A percentile compares a stretch with the other conserved stretches of the same genome.
phyloP scores from a whole-genome alignment of 179 eudicot species.

The Corrigiola litoralis region DNA sequence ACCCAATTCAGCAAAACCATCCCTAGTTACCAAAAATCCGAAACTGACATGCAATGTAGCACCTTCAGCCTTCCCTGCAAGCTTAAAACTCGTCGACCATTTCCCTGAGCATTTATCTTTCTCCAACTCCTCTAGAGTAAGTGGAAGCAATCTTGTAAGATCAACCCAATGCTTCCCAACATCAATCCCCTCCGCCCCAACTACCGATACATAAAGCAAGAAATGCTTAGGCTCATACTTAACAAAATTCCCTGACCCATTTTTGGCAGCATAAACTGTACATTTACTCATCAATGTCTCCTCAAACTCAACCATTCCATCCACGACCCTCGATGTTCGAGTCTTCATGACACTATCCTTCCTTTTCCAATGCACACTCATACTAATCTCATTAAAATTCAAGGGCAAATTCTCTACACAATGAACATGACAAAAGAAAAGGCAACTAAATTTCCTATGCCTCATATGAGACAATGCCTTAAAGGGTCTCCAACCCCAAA shows the following conservation, averaged over 20 bases:
- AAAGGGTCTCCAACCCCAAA: conserved; percentile 85
- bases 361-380: conserved; percentile 75
- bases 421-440: conserved; percentile 85
- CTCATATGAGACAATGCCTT: conserved; percentile 60
- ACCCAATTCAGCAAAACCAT: conserved; percentile 27
- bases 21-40: conserved; percentile 53
- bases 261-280: conserved; percentile 57
- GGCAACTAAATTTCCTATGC: conserved; percentile 56
- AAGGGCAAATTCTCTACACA: conserved; percentile 62
- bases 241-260: conserved; percentile 60
- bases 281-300: conserved; percentile 61
- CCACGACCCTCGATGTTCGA: conserved; percentile 38
- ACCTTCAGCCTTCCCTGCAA: conserved; percentile 72
- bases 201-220: conserved; percentile 57
- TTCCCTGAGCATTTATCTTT: conserved; percentile 81
- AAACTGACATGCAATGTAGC: conserved; percentile 84
- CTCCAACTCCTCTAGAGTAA: conserved; percentile 85
- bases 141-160: conserved; percentile 86
- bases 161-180: conserved; percentile 91
- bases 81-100: conserved; percentile 90
- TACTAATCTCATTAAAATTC: conserved; percentile 41
- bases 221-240: conserved; percentile 87
- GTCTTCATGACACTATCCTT: conserved; percentile 54
- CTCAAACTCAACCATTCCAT: conserved; percentile 69
- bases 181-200: conserved; percentile 52